Evolutionary conservation across 257 asterid species (phyloP).

Genomic region (Rubia yunnanensis): DNA sequence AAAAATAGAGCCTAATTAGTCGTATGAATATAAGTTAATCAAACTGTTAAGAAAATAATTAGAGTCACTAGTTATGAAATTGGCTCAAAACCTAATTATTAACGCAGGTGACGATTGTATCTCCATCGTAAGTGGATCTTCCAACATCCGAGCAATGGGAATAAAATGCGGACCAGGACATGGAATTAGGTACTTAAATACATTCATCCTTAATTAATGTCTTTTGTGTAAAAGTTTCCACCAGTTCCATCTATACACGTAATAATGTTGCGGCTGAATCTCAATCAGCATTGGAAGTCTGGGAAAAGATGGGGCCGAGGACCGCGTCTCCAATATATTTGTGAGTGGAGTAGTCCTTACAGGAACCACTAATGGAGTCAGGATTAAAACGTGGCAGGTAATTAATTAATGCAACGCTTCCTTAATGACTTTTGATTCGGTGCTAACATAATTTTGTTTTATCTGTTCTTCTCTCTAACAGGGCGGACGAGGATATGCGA

Average conservation of each 20-base stretch:
- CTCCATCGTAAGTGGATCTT: slow-evolving; percentile 74
- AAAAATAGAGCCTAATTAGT: too few relatives aligned
- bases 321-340: slow-evolving; percentile 47
- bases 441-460: background rate
- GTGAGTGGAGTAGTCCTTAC: slow-evolving; percentile 47
- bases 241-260: too few relatives aligned
- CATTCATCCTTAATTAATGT: background rate
- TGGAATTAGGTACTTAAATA: slow-evolving; percentile 64
- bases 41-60: too few relatives aligned
- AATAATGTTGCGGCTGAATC: too few relatives aligned
- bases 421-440: too few relatives aligned
- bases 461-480: slow-evolving; percentile 12
- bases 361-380: slow-evolving; percentile 80
- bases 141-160: slow-evolving; percentile 37
- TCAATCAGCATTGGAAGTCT: slow-evolving; percentile 82
- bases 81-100: too few relatives aligned
- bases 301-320: slow-evolving; percentile 56
- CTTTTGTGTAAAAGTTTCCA: too few relatives aligned
- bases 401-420: background rate
- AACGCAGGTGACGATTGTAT: slow-evolving; percentile 78
- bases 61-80: too few relatives aligned
- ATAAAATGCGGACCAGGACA: slow-evolving; percentile 91
- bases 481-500: slow-evolving; percentile 89
- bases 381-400: slow-evolving; percentile 98
- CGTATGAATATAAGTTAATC: too few relatives aligned